A percentile compares a stretch with the other conserved stretches of the same genome.
These are phyloP conservation scores for Akebia trifoliata DNA, from an alignment of 164 flowering plant genomes.

Conservation along the genomic window DNA sequence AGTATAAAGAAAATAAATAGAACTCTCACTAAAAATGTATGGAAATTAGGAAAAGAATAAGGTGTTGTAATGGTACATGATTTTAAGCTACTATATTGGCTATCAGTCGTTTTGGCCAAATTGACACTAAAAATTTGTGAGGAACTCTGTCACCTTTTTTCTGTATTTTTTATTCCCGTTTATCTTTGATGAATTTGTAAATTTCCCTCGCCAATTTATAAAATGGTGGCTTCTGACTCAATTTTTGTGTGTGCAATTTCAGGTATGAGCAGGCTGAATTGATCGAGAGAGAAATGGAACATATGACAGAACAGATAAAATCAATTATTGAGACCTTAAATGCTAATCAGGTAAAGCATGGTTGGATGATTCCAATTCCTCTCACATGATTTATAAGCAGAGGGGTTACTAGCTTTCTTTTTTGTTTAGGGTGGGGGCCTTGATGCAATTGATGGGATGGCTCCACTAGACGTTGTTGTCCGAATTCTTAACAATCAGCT, in stretches of 20 bases:
- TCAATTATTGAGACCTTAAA: constrained; percentile 81
- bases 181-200: neutral
- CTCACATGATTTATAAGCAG: neutral
- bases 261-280: constrained; percentile 97
- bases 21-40: too few relatives aligned
- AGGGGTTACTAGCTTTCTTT: constrained; percentile 2
- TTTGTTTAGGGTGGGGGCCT: constrained; percentile 75
- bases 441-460: constrained; percentile 66
- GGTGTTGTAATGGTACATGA: too few relatives aligned
- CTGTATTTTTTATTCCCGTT: neutral
- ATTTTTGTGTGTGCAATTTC: constrained; percentile 18
- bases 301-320: constrained; percentile 87
- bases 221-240: neutral
- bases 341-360: constrained; percentile 56
- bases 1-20: too few relatives aligned
- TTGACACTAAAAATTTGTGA: too few relatives aligned
- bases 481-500: constrained; percentile 88
- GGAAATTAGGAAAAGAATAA: too few relatives aligned
- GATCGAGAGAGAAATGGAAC: constrained; percentile 86
- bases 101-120: too few relatives aligned
- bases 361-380: constrained; percentile 5
- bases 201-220: neutral
- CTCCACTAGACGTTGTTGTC: constrained; percentile 78
- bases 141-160: too few relatives aligned
- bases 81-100: too few relatives aligned